Base-by-base conservation (phyloP, 2,329 filamentous ascomycete species). In the Davidsoniella australis region DNA sequence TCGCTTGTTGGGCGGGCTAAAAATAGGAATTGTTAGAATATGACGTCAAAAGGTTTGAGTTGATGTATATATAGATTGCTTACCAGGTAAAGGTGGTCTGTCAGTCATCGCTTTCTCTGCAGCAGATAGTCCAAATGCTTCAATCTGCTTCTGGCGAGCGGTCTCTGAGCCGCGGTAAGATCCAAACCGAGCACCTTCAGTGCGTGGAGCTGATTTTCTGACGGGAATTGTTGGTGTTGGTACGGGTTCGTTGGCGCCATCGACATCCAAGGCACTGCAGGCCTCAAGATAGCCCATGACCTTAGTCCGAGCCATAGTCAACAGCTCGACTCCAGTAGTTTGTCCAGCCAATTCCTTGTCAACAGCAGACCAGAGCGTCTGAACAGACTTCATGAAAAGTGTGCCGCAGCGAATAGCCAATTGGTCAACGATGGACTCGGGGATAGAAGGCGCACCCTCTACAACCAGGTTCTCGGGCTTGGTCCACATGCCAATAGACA, bases 401-500 rank as follows among this genome's bases (percentile, higher is more conserved):
- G 76, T 82, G 12, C 83, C 82, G 56, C 83, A 87, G 58, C 76
- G 75, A 3, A 76, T 73, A 0, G 78, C 72, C 1, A 86, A 65
- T 54, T 76, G 74, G 1, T 78, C 70, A 2, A 84, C 63, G 0
- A 76, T 70, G 24, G 79, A 73, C 0, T 64, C 63, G 41, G 62
- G 68, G 9, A 52, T 33, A 33, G 51, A 49, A 17, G 51, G 41
- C 10, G 48, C 47, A 57, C 58, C 66, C 37, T 65, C 63, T 0
- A 69, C 61, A 1, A 69, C 66, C 0, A 78, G 63, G 16, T 69
- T 66, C 49, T 76, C 73, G 0, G 86, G 67, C 9, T 76, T 78
- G 3, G 74, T 76, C 84, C 84, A 89, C 7, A 88, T 63, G 5
- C 84, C 84, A 48, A 88, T 76, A 5, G 84, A 84, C 2, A 87